These are phyloP conservation scores for Opeltia flavorubescens DNA, from an alignment of 495 filamentous ascomycete genomes.

Conservation along the genomic window DNA sequence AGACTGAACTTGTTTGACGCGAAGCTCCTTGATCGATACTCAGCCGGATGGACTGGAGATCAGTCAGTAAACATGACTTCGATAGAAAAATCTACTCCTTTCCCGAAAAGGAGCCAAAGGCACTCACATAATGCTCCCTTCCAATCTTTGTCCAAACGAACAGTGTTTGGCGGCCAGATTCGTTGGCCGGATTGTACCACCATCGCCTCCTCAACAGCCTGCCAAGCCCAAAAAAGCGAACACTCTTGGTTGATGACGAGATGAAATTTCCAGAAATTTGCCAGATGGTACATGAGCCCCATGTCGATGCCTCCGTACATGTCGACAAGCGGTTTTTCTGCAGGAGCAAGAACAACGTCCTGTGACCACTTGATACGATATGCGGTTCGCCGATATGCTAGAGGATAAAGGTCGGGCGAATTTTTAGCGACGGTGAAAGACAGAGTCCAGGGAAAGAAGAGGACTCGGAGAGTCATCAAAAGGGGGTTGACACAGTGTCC, in stretches of 20 bases:
- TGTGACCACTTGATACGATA: background rate
- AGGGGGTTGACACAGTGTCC: background rate
- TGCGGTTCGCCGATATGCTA: background rate
- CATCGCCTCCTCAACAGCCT: too few species aligned
- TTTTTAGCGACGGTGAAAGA: background rate
- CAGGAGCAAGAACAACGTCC: background rate
- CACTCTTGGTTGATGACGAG: background rate
- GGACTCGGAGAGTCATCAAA: constrained; percentile 8
- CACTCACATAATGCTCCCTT: background rate
- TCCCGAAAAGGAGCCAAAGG: too few species aligned
- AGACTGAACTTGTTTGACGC: too few species aligned
- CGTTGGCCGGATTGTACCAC: too few species aligned
- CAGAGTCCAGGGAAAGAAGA: constrained; percentile 6
- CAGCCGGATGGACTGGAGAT: too few species aligned
- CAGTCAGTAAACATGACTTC: background rate
- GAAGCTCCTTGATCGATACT: too few species aligned
- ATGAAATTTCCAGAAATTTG: background rate
- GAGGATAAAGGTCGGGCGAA: background rate
- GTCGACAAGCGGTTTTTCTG: background rate
- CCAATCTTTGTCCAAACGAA: background rate
- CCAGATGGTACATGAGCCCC: background rate
- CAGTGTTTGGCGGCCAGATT: background rate
- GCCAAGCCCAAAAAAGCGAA: too few species aligned
- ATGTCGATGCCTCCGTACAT: background rate
- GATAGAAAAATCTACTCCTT: background rate